phyloP scores from a whole-genome alignment of 2,329 filamentous ascomycete genomes.

The Penicillium crustosum region DNA sequence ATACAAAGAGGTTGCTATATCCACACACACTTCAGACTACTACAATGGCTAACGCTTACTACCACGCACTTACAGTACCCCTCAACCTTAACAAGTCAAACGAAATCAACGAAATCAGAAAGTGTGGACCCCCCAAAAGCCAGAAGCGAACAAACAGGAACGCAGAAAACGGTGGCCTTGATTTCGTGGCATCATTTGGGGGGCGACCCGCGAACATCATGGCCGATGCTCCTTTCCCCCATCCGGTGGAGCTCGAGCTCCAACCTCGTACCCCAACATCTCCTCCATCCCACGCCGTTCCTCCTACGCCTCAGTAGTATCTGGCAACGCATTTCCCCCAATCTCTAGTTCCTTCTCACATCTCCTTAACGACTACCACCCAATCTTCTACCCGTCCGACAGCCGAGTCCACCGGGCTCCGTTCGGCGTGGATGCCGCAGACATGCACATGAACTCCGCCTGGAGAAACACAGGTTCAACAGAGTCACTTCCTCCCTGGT shows the following conservation, averaged over 20 bases:
- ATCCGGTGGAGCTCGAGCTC: slow-evolving; percentile 43
- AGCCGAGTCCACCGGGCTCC: slow-evolving; percentile 34
- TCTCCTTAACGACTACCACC: slow-evolving; percentile 49
- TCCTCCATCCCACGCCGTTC: slow-evolving; percentile 52
- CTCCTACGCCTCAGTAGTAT: slow-evolving; percentile 63
- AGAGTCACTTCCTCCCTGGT: slow-evolving; percentile 47
- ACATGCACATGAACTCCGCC: slow-evolving; percentile 50
- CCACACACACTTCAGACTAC: background rate
- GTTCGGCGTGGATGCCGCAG: slow-evolving; percentile 47
- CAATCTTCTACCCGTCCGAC: slow-evolving; percentile 39
- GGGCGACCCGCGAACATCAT: slow-evolving; percentile 37
- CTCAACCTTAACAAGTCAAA: background rate
- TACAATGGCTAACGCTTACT: background rate
- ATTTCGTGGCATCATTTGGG: slow-evolving; percentile 11
- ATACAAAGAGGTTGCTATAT: background rate
- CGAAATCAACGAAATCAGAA: background rate
- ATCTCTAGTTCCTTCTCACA: slow-evolving; percentile 54
- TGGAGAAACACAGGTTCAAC: slow-evolving; percentile 44
- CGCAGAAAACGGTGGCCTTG: background rate
- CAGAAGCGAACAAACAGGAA: background rate
- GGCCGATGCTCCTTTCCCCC: slow-evolving; percentile 45
- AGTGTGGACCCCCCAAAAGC: background rate
- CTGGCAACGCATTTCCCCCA: slow-evolving; percentile 49
- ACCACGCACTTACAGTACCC: slow-evolving; percentile 1
- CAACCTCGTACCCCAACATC: slow-evolving; percentile 29